Conservation (phyloP, 2,329 filamentous ascomycete species). For the Dothistroma pini region DNA sequence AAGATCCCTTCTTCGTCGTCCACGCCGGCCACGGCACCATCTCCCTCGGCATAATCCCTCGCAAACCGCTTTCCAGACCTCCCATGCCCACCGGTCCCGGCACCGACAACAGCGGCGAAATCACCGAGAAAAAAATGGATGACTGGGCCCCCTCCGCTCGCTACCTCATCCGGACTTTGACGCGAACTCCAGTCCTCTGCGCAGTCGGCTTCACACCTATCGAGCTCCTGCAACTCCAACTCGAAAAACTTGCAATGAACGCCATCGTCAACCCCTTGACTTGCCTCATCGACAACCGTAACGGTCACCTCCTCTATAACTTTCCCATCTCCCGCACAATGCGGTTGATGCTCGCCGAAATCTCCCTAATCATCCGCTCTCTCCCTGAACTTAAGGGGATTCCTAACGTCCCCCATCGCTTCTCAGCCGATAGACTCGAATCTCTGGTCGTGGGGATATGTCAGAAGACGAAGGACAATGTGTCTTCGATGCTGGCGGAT, state of each 20-base stretch:
- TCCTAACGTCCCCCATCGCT: constrained; percentile 57
- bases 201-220: constrained; percentile 57
- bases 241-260: constrained; percentile 73
- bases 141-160: constrained; percentile 42
- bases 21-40: constrained; percentile 60
- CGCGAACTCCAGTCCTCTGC: constrained; percentile 58
- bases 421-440: constrained; percentile 59
- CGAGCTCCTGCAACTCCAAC: constrained; percentile 66
- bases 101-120: constrained; percentile 13
- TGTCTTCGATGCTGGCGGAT: constrained; percentile 65
- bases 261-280: constrained; percentile 78
- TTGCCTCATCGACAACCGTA: constrained; percentile 71
- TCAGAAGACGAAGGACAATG: constrained; percentile 52
- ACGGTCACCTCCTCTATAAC: constrained; percentile 68
- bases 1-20: constrained; percentile 50
- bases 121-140: constrained; percentile 14
- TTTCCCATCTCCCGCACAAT: constrained; percentile 62
- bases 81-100: constrained; percentile 16
- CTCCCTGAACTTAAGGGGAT: constrained; percentile 70
- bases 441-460: constrained; percentile 56
- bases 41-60: constrained; percentile 51
- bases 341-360: constrained; percentile 69
- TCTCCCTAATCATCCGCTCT: constrained; percentile 64
- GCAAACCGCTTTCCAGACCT: constrained; percentile 30
- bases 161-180: constrained; percentile 64